phyloP scores from a whole-genome alignment of 306 rosid species.

The Cicer chorassanicum region DNA sequence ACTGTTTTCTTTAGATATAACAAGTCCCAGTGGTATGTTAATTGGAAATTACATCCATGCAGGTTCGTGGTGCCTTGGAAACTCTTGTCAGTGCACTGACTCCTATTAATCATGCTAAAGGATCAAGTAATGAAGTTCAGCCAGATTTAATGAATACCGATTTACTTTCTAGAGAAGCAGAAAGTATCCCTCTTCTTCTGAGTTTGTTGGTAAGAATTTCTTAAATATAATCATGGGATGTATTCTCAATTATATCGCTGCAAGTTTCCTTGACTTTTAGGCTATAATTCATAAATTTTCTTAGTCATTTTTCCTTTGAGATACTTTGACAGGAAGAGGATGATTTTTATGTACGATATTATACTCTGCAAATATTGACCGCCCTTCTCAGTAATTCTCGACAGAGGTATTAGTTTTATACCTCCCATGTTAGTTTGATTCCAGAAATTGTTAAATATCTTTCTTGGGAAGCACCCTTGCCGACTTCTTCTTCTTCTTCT shows the following conservation, averaged over 20 bases:
- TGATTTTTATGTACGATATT: slow-evolving; percentile 92
- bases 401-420: slow-evolving; percentile 63
- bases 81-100: slow-evolving; percentile 89
- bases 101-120: slow-evolving; percentile 76
- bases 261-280: slow-evolving; percentile 36
- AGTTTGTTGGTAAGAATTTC: slow-evolving; percentile 80
- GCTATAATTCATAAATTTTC: slow-evolving; percentile 25
- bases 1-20: slow-evolving; percentile 25
- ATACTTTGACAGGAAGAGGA: slow-evolving; percentile 76
- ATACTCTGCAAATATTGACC: slow-evolving; percentile 91
- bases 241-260: neutral
- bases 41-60: slow-evolving; percentile 36
- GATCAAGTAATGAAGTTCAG: slow-evolving; percentile 73
- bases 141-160: slow-evolving; percentile 88
- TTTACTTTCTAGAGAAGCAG: slow-evolving; percentile 88
- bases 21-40: slow-evolving; percentile 35
- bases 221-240: slow-evolving; percentile 31
- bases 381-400: slow-evolving; percentile 87
- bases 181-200: slow-evolving; percentile 82
- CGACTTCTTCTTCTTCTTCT: slow-evolving; percentile 50
- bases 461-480: slow-evolving; percentile 41
- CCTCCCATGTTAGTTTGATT: slow-evolving; percentile 41
- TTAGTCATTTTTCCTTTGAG: slow-evolving; percentile 32
- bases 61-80: slow-evolving; percentile 95
- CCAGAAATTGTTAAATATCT: slow-evolving; percentile 30